Conservation (phyloP, 768 basidiomycete species). For the Trametes sanguinea region DNA sequence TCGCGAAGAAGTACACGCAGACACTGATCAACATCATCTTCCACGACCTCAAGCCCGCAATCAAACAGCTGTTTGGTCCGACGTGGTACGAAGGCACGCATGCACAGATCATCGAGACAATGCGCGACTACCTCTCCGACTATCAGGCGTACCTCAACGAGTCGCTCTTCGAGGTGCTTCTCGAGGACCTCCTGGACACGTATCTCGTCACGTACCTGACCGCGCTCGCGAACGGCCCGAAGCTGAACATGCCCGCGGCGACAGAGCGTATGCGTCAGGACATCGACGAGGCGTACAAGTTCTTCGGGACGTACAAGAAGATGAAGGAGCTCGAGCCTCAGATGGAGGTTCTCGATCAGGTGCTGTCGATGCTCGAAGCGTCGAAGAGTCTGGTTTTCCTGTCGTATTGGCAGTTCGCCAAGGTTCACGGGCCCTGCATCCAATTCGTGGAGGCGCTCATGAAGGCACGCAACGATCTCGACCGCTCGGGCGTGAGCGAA, state of each 20-base stretch:
- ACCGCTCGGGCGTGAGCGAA: conserved; percentile 83
- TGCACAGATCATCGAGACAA: conserved; percentile 89
- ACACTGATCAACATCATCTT: conserved; percentile 93
- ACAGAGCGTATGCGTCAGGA: conserved; percentile 84
- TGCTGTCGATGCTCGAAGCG: conserved; percentile 79
- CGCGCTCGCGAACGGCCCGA: conserved; percentile 79
- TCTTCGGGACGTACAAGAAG: conserved; percentile 80
- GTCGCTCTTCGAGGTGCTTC: conserved; percentile 84
- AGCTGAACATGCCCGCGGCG: conserved; percentile 83
- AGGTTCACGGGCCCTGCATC: conserved; percentile 90
- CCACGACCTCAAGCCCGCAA: conserved; percentile 89
- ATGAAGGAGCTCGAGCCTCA: conserved; percentile 77
- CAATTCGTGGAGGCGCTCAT: conserved; percentile 89
- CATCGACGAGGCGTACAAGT: conserved; percentile 70
- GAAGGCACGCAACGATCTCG: conserved; percentile 87
- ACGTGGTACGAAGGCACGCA: conserved; percentile 91
- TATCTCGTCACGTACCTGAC: conserved; percentile 92
- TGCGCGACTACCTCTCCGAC: conserved; percentile 96
- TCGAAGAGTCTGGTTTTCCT: conserved; percentile 89
- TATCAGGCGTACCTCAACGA: conserved; percentile 91
- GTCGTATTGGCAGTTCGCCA: conserved; percentile 93
- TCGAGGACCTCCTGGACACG: conserved; percentile 89
- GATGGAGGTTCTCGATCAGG: conserved; percentile 86
- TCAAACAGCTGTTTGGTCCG: conserved; percentile 78
- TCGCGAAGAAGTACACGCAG: conserved; percentile 96